Evolutionary conservation across 2,329 filamentous ascomycete species (phyloP), one percentile per base, ranked within the genome.

Genomic region (Colletotrichum sp.): DNA sequence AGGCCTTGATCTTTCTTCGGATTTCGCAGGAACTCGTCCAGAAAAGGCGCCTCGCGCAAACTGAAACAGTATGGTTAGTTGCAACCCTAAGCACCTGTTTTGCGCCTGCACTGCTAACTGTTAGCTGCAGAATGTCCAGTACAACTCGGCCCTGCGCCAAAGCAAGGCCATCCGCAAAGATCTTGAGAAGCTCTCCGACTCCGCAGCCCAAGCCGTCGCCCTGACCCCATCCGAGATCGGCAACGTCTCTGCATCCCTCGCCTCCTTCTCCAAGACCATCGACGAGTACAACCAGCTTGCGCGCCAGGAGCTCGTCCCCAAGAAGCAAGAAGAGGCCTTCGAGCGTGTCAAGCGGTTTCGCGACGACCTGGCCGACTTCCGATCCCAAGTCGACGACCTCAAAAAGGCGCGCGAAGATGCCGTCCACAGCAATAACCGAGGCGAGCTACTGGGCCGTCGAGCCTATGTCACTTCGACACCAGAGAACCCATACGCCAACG

Each of bases 261-360:
- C 94, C 59, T 86, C 96, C 76, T 96, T 99, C 84, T 92, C 94
- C 63, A 95, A 97, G 77, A 98, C 95, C 1, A 90, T 99, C 78
- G 96, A 98, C 86, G 96, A 98, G 83, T 99, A 99, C 88, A 92
- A 94, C 81, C 90, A 91, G 71, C 92, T 98, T 34, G 94, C 96
- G 2, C 95, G 95, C 79, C 95, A 96, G 81, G 97, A 99, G 85
- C 92, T 98, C 36, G 96, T 98, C 72, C 91, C 94, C 6, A 94
- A 95, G 76, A 99, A 99, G 86, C 95, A 98, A 80, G 94, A 97
- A 76, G 98, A 99, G 82, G 97, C 96, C 1, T 89, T 92, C 78
- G 95, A 98, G 82, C 92, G 97, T 60, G 90, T 98, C 75, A 94
- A 95, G 84, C 95, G 93, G 80, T 99, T 99, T 86, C 93, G 95